phyloP scores from a whole-genome alignment of 768 basidiomycete species.

The Leccinum barrowsii region DNA sequence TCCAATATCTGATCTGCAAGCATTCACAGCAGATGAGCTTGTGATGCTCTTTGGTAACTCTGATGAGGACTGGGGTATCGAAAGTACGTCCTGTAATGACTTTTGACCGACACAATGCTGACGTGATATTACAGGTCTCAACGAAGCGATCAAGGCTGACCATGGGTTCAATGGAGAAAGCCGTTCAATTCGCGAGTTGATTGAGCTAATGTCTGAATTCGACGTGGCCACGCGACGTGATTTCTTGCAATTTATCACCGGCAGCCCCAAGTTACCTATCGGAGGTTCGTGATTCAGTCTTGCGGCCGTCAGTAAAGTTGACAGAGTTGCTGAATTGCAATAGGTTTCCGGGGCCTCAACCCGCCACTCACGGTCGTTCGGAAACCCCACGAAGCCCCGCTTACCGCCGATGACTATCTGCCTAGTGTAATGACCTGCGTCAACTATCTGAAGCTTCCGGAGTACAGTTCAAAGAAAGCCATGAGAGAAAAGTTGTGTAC shows the following conservation, averaged over 20 bases:
- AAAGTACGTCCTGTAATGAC: conserved; percentile 57
- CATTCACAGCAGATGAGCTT: conserved; percentile 93
- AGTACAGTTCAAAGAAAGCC: conserved; percentile 84
- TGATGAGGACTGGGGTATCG: conserved; percentile 95
- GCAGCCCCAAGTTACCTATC: conserved; percentile 93
- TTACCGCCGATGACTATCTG: conserved; percentile 90
- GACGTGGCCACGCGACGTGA: conserved; percentile 72
- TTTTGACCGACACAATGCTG: not conserved
- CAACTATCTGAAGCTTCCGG: conserved; percentile 93
- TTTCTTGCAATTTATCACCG: conserved; percentile 95
- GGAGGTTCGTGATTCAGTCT: conserved; percentile 59
- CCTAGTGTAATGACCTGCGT: conserved; percentile 99
- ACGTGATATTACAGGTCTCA: conserved; percentile 36
- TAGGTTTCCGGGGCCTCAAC: conserved; percentile 92
- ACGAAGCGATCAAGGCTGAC: conserved; percentile 91
- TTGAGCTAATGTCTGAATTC: conserved; percentile 84
- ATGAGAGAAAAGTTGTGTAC: conserved; percentile 79
- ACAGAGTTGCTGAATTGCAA: not conserved
- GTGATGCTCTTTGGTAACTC: conserved; percentile 93
- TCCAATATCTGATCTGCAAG: conserved; percentile 84
- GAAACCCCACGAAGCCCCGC: conserved; percentile 90
- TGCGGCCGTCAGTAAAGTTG: not conserved
- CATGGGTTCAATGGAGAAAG: conserved; percentile 98
- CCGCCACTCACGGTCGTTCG: conserved; percentile 95
- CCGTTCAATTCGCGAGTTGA: conserved; percentile 80